A percentile compares a stretch with the other conserved stretches of the same genome.
phyloP scores from a whole-genome alignment of 2,329 filamentous ascomycete species.

The Triangularia setosa region DNA sequence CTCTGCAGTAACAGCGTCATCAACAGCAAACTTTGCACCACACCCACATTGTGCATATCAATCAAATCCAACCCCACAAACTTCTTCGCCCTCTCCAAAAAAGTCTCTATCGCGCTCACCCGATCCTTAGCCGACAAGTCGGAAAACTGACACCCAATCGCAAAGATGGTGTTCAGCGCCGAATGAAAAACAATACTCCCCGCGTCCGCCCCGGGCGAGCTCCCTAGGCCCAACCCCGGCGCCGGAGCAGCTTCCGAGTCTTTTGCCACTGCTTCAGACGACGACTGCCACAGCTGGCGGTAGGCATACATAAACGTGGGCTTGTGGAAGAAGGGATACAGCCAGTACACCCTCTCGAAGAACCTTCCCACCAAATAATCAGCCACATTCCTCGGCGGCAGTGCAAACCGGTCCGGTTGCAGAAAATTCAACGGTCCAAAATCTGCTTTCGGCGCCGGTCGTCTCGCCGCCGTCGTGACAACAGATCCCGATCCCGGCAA shows the following conservation, averaged over 20 bases:
- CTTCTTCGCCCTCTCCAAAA: conserved; percentile 34
- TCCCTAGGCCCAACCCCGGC: conserved; percentile 34
- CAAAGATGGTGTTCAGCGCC: conserved; percentile 41
- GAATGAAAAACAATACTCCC: conserved; percentile 38
- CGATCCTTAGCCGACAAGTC: conserved; percentile 25
- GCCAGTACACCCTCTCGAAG: conserved; percentile 37
- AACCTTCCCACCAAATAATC: conserved; percentile 40
- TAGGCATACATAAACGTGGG: conserved; percentile 39
- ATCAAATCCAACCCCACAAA: conserved; percentile 38
- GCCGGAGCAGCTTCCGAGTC: conserved; percentile 7
- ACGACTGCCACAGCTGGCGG: conserved; percentile 35
- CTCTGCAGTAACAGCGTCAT: conserved; percentile 38
- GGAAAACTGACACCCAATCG: conserved; percentile 38
- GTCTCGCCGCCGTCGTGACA: neutral
- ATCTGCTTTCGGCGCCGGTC: neutral
- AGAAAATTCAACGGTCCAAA: neutral
- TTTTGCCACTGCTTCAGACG: neutral
- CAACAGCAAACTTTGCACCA: conserved; percentile 40
- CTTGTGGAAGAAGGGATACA: conserved; percentile 43
- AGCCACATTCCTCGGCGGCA: conserved; percentile 39
- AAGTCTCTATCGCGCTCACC: conserved; percentile 29
- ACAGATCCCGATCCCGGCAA: neutral
- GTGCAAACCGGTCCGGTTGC: conserved; percentile 29
- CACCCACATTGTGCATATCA: conserved; percentile 34
- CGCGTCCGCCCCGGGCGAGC: conserved; percentile 29